phyloP scores from a whole-genome alignment of 2,329 filamentous ascomycete genomes.

The Phyllosticta citriasiana region DNA sequence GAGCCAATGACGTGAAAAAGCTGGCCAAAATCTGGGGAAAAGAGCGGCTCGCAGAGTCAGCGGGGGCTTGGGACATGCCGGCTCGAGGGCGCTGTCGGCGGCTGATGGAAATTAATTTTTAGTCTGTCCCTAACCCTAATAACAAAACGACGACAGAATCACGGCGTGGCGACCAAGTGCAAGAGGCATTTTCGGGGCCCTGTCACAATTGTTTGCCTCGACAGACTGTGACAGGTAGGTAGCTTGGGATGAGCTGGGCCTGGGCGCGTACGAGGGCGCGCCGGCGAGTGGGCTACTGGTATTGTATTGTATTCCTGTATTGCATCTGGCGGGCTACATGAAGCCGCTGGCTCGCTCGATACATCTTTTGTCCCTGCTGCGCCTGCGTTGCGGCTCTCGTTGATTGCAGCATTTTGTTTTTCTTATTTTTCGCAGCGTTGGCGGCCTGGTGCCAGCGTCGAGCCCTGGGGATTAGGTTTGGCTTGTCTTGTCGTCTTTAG shows the following conservation, averaged over 20 bases:
- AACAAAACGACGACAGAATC: not conserved
- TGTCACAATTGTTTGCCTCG: not conserved
- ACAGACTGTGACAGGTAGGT: too few species aligned
- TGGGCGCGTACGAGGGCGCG: too few species aligned
- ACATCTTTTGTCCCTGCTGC: too few species aligned
- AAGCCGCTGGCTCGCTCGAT: too few species aligned
- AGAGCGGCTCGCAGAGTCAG: not conserved
- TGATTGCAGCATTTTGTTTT: not conserved
- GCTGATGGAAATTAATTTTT: not conserved
- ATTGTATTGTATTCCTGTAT: too few species aligned
- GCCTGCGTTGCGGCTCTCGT: too few species aligned
- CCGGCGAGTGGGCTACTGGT: too few species aligned
- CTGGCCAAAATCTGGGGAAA: not conserved
- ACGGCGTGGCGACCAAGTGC: not conserved
- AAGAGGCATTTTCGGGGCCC: not conserved
- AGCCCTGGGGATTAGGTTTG: not conserved
- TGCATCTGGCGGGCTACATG: too few species aligned
- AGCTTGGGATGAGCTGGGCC: too few species aligned
- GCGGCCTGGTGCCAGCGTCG: not conserved
- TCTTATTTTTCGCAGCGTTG: not conserved
- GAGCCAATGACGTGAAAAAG: not conserved
- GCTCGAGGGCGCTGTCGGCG: conserved; percentile 4
- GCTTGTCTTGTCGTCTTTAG: not conserved
- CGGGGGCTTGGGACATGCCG: not conserved
- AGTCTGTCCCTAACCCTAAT: not conserved